Evolutionary conservation across 192 early-diverging fungal genomes (phyloP).

Genomic region (Coemansia sp.): DNA sequence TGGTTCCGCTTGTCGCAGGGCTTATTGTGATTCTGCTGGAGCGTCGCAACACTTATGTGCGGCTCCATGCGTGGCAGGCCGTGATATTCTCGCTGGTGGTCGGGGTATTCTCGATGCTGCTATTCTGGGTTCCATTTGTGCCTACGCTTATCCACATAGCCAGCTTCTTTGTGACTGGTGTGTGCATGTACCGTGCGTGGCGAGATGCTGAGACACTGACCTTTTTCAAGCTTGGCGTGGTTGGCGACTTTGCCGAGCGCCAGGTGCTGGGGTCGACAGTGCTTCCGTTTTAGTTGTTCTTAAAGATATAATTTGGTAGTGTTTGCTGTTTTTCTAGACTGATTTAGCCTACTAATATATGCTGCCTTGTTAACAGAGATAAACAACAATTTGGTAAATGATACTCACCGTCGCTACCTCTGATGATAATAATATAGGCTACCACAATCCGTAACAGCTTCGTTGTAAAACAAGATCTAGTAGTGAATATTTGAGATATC

Average conservation of each 20-base stretch:
- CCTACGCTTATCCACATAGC: slow-evolving; percentile 31
- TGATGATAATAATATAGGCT: not conserved
- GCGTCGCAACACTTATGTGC: slow-evolving; percentile 47
- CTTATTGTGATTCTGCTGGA: slow-evolving; percentile 42
- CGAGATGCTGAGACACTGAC: slow-evolving; percentile 48
- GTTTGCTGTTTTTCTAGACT: no score
- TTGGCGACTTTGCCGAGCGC: slow-evolving; percentile 53
- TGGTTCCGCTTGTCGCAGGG: slow-evolving; percentile 28
- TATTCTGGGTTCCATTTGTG: slow-evolving; percentile 47
- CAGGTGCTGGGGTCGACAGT: slow-evolving; percentile 50
- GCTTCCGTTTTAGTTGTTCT: slow-evolving; percentile 27
- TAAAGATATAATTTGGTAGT: no score
- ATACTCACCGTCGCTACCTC: no score
- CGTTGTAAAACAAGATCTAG: not conserved
- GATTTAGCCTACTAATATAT: no score
- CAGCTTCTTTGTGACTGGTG: slow-evolving; percentile 21
- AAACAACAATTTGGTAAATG: no score
- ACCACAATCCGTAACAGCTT: not conserved
- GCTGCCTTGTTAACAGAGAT: not conserved
- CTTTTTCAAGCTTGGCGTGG: slow-evolving; percentile 49
- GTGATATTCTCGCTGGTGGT: slow-evolving; percentile 29
- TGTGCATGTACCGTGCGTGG: slow-evolving; percentile 46
- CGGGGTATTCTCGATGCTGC: slow-evolving; percentile 25
- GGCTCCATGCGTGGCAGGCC: slow-evolving; percentile 53
- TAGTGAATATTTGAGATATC: not conserved